Evolutionary conservation across 768 basidiomycete species (phyloP).

Genomic region (Russula lepida): DNA sequence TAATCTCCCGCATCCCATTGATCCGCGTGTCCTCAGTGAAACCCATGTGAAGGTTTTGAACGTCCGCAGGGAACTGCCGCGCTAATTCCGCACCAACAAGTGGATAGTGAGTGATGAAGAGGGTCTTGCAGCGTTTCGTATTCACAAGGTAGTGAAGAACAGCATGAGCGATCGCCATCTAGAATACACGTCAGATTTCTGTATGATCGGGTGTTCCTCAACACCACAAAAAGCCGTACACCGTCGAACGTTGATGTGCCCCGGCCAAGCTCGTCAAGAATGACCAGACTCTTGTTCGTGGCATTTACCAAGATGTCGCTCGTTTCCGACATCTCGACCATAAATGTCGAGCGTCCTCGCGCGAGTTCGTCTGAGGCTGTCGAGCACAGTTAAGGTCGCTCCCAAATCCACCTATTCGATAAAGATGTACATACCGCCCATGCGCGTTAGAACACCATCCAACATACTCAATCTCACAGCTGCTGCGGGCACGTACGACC

Average conservation of each 20-base stretch:
- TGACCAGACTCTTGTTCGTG: slow-evolving; percentile 69
- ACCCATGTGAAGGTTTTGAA: slow-evolving; percentile 83
- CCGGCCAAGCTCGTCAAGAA: slow-evolving; percentile 83
- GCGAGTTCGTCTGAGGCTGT: slow-evolving; percentile 81
- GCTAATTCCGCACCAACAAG: slow-evolving; percentile 64
- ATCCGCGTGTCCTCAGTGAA: slow-evolving; percentile 61
- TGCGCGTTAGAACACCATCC: slow-evolving; percentile 80
- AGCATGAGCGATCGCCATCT: slow-evolving; percentile 86
- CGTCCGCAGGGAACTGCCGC: slow-evolving; percentile 45
- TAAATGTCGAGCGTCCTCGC: slow-evolving; percentile 86
- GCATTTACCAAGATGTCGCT: slow-evolving; percentile 78
- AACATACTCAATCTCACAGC: slow-evolving; percentile 68
- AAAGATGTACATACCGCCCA: slow-evolving; percentile 56
- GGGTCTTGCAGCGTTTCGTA: slow-evolving; percentile 52
- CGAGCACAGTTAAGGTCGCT: not conserved
- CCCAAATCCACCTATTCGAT: not conserved
- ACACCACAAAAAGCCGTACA: slow-evolving; percentile 22
- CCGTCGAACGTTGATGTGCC: slow-evolving; percentile 95
- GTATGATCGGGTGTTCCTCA: not conserved
- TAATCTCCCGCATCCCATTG: slow-evolving; percentile 71
- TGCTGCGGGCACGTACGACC: slow-evolving; percentile 81
- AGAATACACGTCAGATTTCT: slow-evolving; percentile 29
- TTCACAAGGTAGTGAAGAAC: slow-evolving; percentile 65
- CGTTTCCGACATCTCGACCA: slow-evolving; percentile 95
- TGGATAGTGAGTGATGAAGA: slow-evolving; percentile 97